phyloP scores from a whole-genome alignment of 78 protist species.

The Creolimax fragrantissima region DNA sequence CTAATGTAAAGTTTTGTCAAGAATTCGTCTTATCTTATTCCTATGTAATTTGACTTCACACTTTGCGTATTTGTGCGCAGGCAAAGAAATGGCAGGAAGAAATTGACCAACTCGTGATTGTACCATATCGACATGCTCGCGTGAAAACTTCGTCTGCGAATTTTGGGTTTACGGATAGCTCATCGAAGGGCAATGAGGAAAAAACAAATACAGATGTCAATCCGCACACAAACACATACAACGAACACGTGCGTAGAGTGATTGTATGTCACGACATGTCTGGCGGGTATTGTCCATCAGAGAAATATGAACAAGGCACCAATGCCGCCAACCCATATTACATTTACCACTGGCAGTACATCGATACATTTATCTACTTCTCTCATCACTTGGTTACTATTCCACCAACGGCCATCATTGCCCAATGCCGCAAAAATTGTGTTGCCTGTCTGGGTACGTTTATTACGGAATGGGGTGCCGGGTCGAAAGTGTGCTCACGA shows the following conservation, averaged over 20 bases:
- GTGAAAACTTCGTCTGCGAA: background rate
- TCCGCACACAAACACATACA: too few species aligned
- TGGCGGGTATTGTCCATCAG: background rate
- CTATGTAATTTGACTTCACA: background rate
- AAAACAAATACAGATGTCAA: background rate
- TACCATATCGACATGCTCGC: background rate
- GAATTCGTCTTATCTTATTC: background rate
- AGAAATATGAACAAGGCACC: background rate
- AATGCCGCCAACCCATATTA: background rate
- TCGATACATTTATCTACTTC: constrained; percentile 72
- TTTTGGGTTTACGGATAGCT: background rate
- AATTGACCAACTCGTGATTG: background rate
- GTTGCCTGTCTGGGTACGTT: constrained; percentile 58
- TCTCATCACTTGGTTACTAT: constrained; percentile 63
- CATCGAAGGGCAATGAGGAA: background rate
- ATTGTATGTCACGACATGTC: background rate
- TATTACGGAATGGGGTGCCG: constrained; percentile 79
- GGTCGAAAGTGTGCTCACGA: background rate
- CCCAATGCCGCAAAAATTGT: constrained; percentile 39
- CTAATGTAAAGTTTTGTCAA: background rate
- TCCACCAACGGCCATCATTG: constrained; percentile 67
- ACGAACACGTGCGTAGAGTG: background rate
- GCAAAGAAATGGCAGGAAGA: background rate
- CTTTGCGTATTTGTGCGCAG: background rate
- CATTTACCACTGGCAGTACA: constrained; percentile 2